Evolutionary conservation across 1,139 yeast species (phyloP), one percentile per base, ranked within the genome.

Genomic region (Blastobotrys arbuscula): DNA sequence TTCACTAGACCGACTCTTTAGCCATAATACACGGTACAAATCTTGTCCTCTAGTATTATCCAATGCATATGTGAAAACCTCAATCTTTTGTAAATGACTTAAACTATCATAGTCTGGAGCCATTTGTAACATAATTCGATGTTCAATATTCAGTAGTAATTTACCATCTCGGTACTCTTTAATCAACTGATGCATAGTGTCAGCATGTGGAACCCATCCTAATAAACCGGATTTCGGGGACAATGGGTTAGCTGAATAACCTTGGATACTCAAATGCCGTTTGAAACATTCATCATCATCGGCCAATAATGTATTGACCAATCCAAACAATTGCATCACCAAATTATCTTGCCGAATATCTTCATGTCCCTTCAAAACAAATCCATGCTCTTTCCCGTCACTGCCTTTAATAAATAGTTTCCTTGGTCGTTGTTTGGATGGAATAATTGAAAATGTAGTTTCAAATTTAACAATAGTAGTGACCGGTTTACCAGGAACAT

Each of bases 141-240:
- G 97, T 65, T 92, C 98, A 60, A 92, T 88, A 65, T 90, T 90
- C 56, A 92, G 72, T 56, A 90, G 75, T 44, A 90, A 86, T 71
- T 89, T 90, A 53, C 96, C 79, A 57, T 92, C 97, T 59, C 99
- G 79, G 63, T 90, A 89, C 59, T 92, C 97, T 53, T 90, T 78
- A 49, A 94, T 92, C 53, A 94, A 74, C 3, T 84, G 90, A 67
- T 94, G 98, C 79, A 94, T 84, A 0, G 99, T 94, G 62, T 94
- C 98, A 62, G 95, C 84, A 62, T 92, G 90, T 8, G 96, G 92
- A 28, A 94, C 98, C 97, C 97, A 94, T 0, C 97, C 96, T 42
- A 92, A 69, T 47, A 94, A 69, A 54, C 99, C 99, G n/a, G 96
- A 89, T 62, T 88, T 89, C 21, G 98, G 99, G 2, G 97, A 89